Percentiles rank a stretch among this genome's conserved stretches.
Evolutionary conservation across 306 rosid genomes (phyloP).

Genomic region (Glycine soja): DNA sequence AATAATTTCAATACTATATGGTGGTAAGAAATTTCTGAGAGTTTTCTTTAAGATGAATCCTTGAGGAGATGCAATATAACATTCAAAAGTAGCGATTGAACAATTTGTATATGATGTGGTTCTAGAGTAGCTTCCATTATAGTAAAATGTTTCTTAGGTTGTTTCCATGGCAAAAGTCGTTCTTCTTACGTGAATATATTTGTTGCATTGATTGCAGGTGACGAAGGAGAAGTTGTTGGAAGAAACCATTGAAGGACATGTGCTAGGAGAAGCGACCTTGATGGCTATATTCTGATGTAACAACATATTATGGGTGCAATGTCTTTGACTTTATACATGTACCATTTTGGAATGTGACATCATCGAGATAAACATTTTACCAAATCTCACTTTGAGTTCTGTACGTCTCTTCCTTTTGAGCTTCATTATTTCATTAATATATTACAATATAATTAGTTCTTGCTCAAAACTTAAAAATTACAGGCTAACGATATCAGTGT

Average conservation of each 20-base stretch:
- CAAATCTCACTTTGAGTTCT: background rate
- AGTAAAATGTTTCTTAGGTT: too few species aligned
- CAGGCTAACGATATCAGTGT: background rate
- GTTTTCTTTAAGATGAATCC: too few species aligned
- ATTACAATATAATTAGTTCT: background rate
- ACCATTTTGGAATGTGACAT: slow-evolving; percentile 27
- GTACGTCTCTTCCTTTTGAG: background rate
- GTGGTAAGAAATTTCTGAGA: too few species aligned
- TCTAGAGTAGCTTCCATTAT: too few species aligned
- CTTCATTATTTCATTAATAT: background rate
- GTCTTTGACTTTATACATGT: slow-evolving; percentile 10
- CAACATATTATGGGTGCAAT: background rate
- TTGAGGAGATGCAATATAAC: too few species aligned
- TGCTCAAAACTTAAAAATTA: background rate
- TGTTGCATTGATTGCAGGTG: slow-evolving; percentile 49
- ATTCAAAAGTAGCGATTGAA: too few species aligned
- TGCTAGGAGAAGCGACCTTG: slow-evolving; percentile 69
- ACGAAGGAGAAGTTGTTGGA: slow-evolving; percentile 73
- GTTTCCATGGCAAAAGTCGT: too few species aligned
- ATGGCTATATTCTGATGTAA: slow-evolving; percentile 56
- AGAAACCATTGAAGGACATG: slow-evolving; percentile 66
- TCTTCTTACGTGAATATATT: background rate
- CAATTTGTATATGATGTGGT: too few species aligned
- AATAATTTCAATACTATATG: too few species aligned
- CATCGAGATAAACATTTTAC: background rate